phyloP scores from a whole-genome alignment of 2,329 filamentous ascomycete genomes.

The Septoria petroselini region DNA sequence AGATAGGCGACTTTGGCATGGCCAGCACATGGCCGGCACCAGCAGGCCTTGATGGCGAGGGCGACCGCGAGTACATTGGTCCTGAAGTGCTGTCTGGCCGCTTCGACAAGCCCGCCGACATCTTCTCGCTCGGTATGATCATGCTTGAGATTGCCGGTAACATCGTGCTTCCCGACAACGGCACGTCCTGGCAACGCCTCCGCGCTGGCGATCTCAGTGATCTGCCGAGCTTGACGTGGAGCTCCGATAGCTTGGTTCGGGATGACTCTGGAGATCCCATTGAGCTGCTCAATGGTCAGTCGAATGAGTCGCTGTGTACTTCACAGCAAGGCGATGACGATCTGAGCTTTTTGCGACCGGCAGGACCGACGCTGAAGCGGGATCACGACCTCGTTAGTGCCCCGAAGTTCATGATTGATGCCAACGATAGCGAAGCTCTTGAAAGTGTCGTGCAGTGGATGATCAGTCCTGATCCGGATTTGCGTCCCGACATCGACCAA shows the following conservation, averaged over 20 bases:
- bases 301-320: slow-evolving; percentile 29
- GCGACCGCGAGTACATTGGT: slow-evolving; percentile 93
- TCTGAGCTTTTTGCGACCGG: slow-evolving; percentile 39
- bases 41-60: slow-evolving; percentile 78
- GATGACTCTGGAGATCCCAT: slow-evolving; percentile 68
- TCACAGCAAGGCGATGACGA: slow-evolving; percentile 40
- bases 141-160: slow-evolving; percentile 94
- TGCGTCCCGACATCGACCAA: slow-evolving; percentile 71
- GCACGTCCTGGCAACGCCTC: slow-evolving; percentile 83
- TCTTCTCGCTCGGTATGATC: slow-evolving; percentile 92
- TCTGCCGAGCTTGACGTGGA: slow-evolving; percentile 82
- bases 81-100: slow-evolving; percentile 84
- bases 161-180: slow-evolving; percentile 89
- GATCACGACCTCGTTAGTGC: slow-evolving; percentile 61
- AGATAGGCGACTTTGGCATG: slow-evolving; percentile 83
- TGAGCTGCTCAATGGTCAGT: slow-evolving; percentile 35
- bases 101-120: slow-evolving; percentile 85
- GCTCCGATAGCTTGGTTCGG: slow-evolving; percentile 66
- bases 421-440: slow-evolving; percentile 67
- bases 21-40: slow-evolving; percentile 75
- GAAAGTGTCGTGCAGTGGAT: slow-evolving; percentile 84
- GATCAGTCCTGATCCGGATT: slow-evolving; percentile 70
- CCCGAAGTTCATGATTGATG: slow-evolving; percentile 85
- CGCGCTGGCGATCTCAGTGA: slow-evolving; percentile 86
- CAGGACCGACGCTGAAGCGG: slow-evolving; percentile 31